These are phyloP conservation scores for Hygrocybe coccinea DNA, from an alignment of 768 basidiomycete species.

Conservation along the genomic window DNA sequence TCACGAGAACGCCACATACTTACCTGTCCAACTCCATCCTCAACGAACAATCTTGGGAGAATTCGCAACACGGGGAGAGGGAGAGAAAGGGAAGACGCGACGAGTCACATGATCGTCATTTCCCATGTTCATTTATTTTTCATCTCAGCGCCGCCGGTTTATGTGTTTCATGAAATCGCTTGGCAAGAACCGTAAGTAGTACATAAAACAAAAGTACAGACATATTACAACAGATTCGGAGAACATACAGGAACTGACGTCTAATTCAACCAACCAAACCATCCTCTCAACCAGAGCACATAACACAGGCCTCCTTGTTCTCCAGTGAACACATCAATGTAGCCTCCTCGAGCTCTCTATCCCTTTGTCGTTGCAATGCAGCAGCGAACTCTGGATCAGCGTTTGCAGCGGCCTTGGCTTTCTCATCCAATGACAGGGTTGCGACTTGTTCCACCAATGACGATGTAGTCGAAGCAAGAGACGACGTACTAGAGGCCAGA, in stretches of 20 bases:
- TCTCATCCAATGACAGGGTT: constrained; percentile 43
- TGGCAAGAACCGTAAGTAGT: no score
- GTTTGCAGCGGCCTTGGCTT: constrained; percentile 49
- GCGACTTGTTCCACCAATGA: constrained; percentile 15
- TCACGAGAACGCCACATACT: no score
- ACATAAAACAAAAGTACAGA: no score
- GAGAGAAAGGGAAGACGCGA: no score
- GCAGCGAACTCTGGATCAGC: constrained; percentile 72
- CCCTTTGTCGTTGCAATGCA: constrained; percentile 63
- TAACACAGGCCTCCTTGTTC: constrained; percentile 91
- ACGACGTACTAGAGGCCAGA: constrained; percentile 22
- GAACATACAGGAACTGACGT: neutral
- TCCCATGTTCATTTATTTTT: no score
- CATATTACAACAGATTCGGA: neutral
- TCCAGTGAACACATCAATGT: constrained; percentile 81
- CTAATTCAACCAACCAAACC: neutral
- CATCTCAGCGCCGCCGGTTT: no score
- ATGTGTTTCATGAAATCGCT: no score
- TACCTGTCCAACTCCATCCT: no score
- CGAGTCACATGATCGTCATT: no score
- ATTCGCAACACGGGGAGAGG: no score
- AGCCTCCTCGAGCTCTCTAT: constrained; percentile 75
- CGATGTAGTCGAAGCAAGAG: constrained; percentile 24
- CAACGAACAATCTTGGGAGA: no score
- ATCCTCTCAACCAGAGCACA: constrained; percentile 71